Conservation (phyloP, 148 eudicot species). For the Cornus kousa region DNA sequence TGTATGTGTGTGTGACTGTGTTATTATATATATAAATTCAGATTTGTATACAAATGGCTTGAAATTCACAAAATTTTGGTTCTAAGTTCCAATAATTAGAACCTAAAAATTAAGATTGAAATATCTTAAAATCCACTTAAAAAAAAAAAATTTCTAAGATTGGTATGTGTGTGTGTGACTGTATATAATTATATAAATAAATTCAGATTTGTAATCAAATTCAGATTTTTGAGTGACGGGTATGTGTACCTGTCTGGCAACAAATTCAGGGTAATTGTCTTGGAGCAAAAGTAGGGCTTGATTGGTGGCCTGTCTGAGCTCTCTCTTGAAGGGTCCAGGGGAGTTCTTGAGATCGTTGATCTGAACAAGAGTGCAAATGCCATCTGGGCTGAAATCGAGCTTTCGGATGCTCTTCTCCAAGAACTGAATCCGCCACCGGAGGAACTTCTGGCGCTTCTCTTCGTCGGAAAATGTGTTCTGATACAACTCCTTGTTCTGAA, state of each 20-base stretch:
- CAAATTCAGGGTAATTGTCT: constrained; percentile 56
- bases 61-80: no score
- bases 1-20: no score
- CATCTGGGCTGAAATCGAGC: constrained; percentile 32
- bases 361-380: constrained; percentile 31
- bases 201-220: no score
- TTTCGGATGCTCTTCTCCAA: constrained; percentile 44
- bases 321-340: constrained; percentile 36
- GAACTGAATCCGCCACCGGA: constrained; percentile 45
- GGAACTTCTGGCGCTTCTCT: constrained; percentile 34
- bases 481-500: constrained; percentile 34
- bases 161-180: no score
- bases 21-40: no score
- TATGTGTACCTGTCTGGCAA: constrained; percentile 44
- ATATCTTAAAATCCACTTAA: no score
- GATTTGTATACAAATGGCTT: no score
- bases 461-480: constrained; percentile 29
- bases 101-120: no score
- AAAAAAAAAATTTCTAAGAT: no score
- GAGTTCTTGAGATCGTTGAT: constrained; percentile 51
- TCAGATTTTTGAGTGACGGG: background rate
- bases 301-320: constrained; percentile 36
- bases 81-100: no score
- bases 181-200: no score
- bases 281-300: constrained; percentile 40